Evolutionary conservation across 2,329 filamentous ascomycete genomes (phyloP).

Genomic region (Cercospora citrullina): DNA sequence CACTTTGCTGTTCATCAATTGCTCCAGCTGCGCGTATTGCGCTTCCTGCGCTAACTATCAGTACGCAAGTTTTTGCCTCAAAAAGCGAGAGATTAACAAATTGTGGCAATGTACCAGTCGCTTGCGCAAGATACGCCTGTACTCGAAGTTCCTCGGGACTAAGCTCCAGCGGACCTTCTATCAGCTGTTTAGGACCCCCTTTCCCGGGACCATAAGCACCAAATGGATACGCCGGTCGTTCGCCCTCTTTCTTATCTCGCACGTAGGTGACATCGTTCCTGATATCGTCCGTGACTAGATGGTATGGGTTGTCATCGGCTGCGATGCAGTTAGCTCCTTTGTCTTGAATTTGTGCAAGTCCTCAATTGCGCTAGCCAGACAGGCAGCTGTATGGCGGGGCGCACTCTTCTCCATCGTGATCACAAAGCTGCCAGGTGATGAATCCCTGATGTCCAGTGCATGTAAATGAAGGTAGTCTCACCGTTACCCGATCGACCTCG

Average conservation of each 20-base stretch:
- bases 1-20: conserved; percentile 8
- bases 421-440: background rate
- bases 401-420: background rate
- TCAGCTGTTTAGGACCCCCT: conserved; percentile 77
- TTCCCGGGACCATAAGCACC: conserved; percentile 80
- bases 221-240: conserved; percentile 79
- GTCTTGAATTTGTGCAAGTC: background rate
- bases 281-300: conserved; percentile 52
- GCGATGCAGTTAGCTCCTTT: background rate
- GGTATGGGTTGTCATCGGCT: conserved; percentile 8
- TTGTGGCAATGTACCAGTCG: conserved; percentile 52
- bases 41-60: background rate
- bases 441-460: background rate
- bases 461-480: background rate
- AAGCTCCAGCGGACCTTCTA: conserved; percentile 79
- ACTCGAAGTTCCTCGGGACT: conserved; percentile 85
- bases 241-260: conserved; percentile 61
- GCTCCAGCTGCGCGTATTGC: conserved; percentile 6
- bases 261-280: conserved; percentile 35
- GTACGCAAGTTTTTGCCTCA: background rate
- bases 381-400: background rate
- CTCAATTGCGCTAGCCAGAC: background rate
- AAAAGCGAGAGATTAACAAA: conserved; percentile 28
- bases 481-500: conserved; percentile 3
- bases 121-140: conserved; percentile 65